Evolutionary conservation across 345 rosid species (phyloP), one percentile per base, ranked within the genome.

Genomic region (Sonneratia alba): DNA sequence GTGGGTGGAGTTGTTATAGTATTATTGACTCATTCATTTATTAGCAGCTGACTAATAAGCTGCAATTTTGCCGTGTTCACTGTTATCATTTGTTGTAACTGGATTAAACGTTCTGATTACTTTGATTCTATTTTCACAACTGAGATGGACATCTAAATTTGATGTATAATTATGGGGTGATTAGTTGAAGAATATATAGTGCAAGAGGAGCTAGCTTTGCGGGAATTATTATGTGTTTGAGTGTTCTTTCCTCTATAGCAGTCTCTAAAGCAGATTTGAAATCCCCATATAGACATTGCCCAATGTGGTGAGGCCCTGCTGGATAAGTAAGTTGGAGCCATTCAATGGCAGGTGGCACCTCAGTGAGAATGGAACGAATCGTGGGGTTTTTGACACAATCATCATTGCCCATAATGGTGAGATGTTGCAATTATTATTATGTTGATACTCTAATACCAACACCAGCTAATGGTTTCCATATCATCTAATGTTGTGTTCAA

Each of bases 271-370:
- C 69, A 64, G 75, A 27, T 62, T 73, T 82, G 67, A 57, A 72
- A 78, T 36, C 72, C 64, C 79, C 59, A 22, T 79, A 83, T 85
- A 91, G 98, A 88, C 85, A 75, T 71, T 73, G 87, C 89, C 87
- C 55, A 75, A 83, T 80, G 83, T 94, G 77, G 91, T 80, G 73
- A 89, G 98, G 73, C 98, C 97, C 82, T 90, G 93, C 85, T 94
- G 98, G 95, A 87, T 91, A 67, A 89, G 97, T 82, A 88, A 83
- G 81, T 77, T 94, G 2, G 96, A 91, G 72, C 89, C 96, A 6
- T 86, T 84, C 57, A 90, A 91, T 73, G 95, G 97, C 71, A 86
- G 82, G 95, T 94, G 98, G 97, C 90, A 91, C 77, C 81, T 94
- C 77, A 91, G 88, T 49, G 98, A 91, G 85, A 88, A 94, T 61